Evolutionary conservation across 1,284 basidiomycete genomes (phyloP).

Genomic region (Ganoderma sinense): DNA sequence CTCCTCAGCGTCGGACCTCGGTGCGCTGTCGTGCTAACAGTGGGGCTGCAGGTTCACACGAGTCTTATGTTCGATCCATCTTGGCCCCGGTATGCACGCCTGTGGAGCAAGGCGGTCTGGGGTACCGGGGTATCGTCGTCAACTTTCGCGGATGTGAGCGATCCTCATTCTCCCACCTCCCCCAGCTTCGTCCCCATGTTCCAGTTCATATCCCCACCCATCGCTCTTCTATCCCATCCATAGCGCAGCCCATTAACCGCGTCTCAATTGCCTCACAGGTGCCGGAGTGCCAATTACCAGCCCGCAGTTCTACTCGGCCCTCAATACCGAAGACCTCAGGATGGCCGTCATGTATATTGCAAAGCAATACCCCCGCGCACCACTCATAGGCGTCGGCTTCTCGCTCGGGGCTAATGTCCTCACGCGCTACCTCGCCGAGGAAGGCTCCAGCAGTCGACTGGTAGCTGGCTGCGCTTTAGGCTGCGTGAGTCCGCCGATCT

Average conservation of each 20-base stretch:
- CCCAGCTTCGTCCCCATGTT: constrained; percentile 6
- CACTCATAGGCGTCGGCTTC: constrained; percentile 89
- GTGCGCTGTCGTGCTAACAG: constrained; percentile 20
- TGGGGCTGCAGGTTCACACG: constrained; percentile 73
- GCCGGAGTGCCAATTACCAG: constrained; percentile 86
- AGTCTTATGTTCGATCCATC: constrained; percentile 87
- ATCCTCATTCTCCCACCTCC: constrained; percentile 15
- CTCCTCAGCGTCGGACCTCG: constrained; percentile 8
- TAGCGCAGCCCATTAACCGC: constrained; percentile 14
- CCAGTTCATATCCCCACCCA: background rate
- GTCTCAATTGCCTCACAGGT: constrained; percentile 49
- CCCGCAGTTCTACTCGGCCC: constrained; percentile 87
- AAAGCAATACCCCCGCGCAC: constrained; percentile 79
- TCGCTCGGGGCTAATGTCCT: constrained; percentile 94
- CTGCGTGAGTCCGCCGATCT: constrained; percentile 61
- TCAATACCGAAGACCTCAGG: constrained; percentile 87
- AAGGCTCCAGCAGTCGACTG: constrained; percentile 82
- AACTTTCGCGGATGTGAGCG: constrained; percentile 91
- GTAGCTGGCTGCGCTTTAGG: constrained; percentile 81
- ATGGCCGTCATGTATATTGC: constrained; percentile 84
- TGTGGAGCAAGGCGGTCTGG: constrained; percentile 79
- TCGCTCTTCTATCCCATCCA: background rate
- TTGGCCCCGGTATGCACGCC: constrained; percentile 76
- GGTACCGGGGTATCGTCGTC: constrained; percentile 88
- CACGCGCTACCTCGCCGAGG: constrained; percentile 91